Conservation (phyloP, 495 filamentous ascomycete species). For the Sordaria brevicollis region DNA sequence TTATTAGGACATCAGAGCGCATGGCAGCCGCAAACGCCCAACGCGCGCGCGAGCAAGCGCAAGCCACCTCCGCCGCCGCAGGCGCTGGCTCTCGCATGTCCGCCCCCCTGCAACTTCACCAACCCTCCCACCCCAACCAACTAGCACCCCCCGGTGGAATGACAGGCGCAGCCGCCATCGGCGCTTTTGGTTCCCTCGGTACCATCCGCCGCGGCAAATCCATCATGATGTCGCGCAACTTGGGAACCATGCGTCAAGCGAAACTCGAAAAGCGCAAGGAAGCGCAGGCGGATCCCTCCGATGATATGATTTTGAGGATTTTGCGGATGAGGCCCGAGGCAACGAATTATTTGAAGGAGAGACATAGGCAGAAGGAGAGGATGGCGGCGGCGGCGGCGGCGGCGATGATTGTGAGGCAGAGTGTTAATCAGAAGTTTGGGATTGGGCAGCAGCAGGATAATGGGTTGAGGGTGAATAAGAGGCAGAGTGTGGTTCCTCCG, state of each 20-base stretch:
- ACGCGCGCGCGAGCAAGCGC: conserved; percentile 54
- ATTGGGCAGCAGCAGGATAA: not conserved
- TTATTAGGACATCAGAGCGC: conserved; percentile 84
- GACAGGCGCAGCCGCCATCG: conserved; percentile 13
- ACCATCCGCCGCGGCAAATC: conserved; percentile 75
- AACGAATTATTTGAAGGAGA: conserved; percentile 76
- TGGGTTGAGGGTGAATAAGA: not conserved
- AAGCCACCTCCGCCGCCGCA: conserved; percentile 15
- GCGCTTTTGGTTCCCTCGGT: conserved; percentile 58
- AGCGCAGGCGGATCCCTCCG: conserved; percentile 90
- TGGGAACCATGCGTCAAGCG: conserved; percentile 90
- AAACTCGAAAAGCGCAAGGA: conserved; percentile 95
- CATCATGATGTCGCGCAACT: conserved; percentile 88
- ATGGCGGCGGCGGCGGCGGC: conserved; percentile 83
- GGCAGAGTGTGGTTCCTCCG: not conserved
- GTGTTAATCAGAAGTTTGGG: conserved; percentile 48
- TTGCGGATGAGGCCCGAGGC: conserved; percentile 94
- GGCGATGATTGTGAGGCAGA: conserved; percentile 90
- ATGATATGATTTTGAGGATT: conserved; percentile 97
- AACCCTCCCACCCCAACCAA: not conserved
- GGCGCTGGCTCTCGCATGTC: conserved; percentile 46
- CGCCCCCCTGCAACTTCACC: conserved; percentile 52
- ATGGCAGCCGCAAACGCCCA: conserved; percentile 88
- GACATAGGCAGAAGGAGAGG: conserved; percentile 87
- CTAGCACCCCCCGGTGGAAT: not conserved